Evolutionary conservation across 768 basidiomycete genomes (phyloP).

Genomic region (Podaxis carcinomalis): DNA sequence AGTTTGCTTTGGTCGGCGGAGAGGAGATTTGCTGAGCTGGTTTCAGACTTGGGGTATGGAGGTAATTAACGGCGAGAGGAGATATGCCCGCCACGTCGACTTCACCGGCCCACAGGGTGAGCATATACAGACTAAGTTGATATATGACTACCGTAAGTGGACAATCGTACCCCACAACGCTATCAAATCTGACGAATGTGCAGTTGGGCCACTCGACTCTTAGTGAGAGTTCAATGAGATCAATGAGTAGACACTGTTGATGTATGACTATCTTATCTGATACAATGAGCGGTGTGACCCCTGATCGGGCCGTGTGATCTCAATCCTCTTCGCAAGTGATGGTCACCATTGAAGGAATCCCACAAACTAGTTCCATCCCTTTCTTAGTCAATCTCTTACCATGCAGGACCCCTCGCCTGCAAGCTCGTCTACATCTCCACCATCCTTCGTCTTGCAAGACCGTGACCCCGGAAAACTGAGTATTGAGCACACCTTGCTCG

Average conservation of each 20-base stretch:
- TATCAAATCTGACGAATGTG: not conserved
- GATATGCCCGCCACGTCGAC: conserved; percentile 56
- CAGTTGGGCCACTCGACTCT: conserved; percentile 10
- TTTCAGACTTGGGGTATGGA: conserved; percentile 61
- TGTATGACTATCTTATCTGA: conserved; percentile 7
- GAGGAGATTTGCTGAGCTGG: not conserved
- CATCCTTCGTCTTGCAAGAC: conserved; percentile 3
- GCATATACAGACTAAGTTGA: conserved; percentile 50
- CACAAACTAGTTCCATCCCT: not conserved
- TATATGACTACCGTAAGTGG: conserved; percentile 69
- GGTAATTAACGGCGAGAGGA: conserved; percentile 50
- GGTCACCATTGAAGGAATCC: not conserved
- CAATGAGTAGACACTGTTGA: not conserved
- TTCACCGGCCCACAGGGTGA: conserved; percentile 60
- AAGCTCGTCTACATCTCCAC: conserved; percentile 4
- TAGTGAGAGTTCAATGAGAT: not conserved
- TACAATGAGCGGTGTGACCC: not conserved
- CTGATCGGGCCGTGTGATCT: not conserved
- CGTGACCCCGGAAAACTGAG: conserved; percentile 1
- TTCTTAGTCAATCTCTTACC: not conserved
- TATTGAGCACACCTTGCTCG: not conserved
- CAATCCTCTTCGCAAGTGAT: not conserved
- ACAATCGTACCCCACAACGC: too few species aligned
- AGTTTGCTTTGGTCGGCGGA: not conserved
- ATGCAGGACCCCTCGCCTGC: conserved; percentile 4